phyloP scores from a whole-genome alignment of 495 filamentous ascomycete genomes.

The Hamigera avellanea region DNA sequence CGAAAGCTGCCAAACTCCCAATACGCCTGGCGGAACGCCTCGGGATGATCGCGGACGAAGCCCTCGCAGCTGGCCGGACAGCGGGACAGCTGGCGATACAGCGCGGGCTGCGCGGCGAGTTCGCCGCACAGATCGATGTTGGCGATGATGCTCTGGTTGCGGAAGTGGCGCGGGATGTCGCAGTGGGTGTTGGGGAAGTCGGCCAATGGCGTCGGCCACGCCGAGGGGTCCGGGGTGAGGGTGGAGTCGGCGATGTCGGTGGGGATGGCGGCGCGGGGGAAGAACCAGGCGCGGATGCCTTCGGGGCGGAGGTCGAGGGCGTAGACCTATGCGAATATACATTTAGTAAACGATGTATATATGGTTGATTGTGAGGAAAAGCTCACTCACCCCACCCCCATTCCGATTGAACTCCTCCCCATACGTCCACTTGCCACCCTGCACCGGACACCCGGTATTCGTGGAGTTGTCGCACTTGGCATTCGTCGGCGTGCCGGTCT shows the following conservation, averaged over 20 bases:
- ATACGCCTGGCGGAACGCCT: conserved; percentile 16
- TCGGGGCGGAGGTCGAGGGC: conserved; percentile 25
- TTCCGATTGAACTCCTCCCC: conserved; percentile 29
- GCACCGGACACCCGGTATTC: conserved; percentile 30
- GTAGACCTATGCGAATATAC: conserved; percentile 15
- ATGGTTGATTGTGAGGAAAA: background rate
- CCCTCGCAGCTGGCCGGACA: conserved; percentile 18
- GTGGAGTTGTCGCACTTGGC: no score
- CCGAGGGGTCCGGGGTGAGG: conserved; percentile 20
- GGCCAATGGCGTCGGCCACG: conserved; percentile 19
- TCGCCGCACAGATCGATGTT: conserved; percentile 26
- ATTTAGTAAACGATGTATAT: background rate
- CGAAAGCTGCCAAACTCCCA: conserved; percentile 28
- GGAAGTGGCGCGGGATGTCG: conserved; percentile 21
- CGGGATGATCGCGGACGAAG: conserved; percentile 12
- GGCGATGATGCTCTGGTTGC: conserved; percentile 22
- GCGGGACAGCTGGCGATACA: conserved; percentile 8
- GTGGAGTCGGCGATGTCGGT: conserved; percentile 15
- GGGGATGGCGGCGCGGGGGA: conserved; percentile 19
- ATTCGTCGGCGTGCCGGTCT: no score
- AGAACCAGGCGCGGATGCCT: conserved; percentile 31
- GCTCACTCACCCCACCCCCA: conserved; percentile 29
- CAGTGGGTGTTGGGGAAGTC: conserved; percentile 27
- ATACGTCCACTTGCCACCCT: conserved; percentile 20
- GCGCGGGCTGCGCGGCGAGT: conserved; percentile 10